Conservation (phyloP, 2,329 filamentous ascomycete genomes). For the Neopestalotiopsis clavispora region DNA sequence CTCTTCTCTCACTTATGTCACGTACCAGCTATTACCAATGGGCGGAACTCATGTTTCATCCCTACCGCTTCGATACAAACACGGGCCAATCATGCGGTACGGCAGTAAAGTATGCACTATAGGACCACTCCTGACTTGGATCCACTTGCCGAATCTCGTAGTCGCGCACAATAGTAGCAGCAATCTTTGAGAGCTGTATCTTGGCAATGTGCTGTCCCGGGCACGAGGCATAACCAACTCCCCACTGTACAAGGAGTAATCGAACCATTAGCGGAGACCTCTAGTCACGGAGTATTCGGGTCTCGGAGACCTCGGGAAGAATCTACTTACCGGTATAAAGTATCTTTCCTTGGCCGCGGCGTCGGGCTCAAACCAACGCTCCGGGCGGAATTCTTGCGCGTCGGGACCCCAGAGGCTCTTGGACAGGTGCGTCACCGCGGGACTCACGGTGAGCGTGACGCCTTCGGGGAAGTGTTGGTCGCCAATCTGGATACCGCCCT, state of each 20-base stretch:
- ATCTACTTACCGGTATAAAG: slow-evolving; percentile 19
- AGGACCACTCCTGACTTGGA: slow-evolving; percentile 22
- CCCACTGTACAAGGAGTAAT: slow-evolving; percentile 13
- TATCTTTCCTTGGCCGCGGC: slow-evolving; percentile 15
- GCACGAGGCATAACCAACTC: slow-evolving; percentile 23
- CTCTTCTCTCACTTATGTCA: no score
- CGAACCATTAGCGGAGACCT: background rate
- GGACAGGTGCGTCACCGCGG: slow-evolving; percentile 16
- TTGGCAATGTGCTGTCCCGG: slow-evolving; percentile 25
- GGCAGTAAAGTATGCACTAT: slow-evolving; percentile 21
- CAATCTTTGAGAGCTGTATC: slow-evolving; percentile 24
- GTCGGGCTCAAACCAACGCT: slow-evolving; percentile 20
- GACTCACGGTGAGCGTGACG: slow-evolving; percentile 16
- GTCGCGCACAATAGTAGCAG: slow-evolving; percentile 24
- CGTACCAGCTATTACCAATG: no score
- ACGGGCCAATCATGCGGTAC: slow-evolving; percentile 24
- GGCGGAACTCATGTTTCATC: no score
- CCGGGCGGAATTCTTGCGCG: slow-evolving; percentile 20
- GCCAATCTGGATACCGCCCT: slow-evolving; percentile 20
- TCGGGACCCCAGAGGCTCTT: slow-evolving; percentile 20
- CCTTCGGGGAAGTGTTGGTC: slow-evolving; percentile 20
- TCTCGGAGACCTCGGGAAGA: no score
- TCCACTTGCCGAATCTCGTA: slow-evolving; percentile 25
- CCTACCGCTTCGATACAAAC: slow-evolving; percentile 19
- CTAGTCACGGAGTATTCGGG: no score